phyloP scores from a whole-genome alignment of 2,329 filamentous ascomycete species.

The Cercospora nicotianae region DNA sequence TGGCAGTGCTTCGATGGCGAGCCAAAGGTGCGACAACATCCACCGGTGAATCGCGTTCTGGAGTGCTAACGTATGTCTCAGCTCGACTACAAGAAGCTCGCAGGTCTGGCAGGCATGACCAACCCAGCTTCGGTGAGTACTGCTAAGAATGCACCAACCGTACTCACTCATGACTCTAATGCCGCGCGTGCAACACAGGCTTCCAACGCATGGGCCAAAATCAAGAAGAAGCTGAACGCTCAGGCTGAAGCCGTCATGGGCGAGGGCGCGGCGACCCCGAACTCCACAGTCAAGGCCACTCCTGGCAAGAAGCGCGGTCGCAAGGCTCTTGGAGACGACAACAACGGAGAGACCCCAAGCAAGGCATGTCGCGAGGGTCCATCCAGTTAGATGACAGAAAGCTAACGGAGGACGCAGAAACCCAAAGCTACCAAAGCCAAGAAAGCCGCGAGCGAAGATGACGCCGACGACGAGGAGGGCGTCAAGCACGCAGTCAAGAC shows the following conservation, averaged over 20 bases:
- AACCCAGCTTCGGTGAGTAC: conserved; percentile 27
- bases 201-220: conserved; percentile 36
- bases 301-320: conserved; percentile 26
- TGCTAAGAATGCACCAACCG: background rate
- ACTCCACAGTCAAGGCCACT: conserved; percentile 26
- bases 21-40: conserved; percentile 43
- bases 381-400: background rate
- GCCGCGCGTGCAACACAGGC: conserved; percentile 16
- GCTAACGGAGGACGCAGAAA: conserved; percentile 23
- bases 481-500: conserved; percentile 7
- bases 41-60: conserved; percentile 27
- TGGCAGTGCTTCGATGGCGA: conserved; percentile 35
- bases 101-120: conserved; percentile 25
- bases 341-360: conserved; percentile 26
- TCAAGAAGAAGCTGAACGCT: conserved; percentile 39
- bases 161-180: background rate
- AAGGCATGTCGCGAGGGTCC: conserved; percentile 16
- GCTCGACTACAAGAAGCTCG: conserved; percentile 32
- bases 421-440: conserved; percentile 23
- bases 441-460: conserved; percentile 21
- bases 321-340: conserved; percentile 19
- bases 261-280: conserved; percentile 4
- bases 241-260: conserved; percentile 13
- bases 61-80: conserved; percentile 9
- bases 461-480: conserved; percentile 14